Base-by-base conservation (phyloP, 2,329 filamentous ascomycete species). In the Calycina herbarum region DNA sequence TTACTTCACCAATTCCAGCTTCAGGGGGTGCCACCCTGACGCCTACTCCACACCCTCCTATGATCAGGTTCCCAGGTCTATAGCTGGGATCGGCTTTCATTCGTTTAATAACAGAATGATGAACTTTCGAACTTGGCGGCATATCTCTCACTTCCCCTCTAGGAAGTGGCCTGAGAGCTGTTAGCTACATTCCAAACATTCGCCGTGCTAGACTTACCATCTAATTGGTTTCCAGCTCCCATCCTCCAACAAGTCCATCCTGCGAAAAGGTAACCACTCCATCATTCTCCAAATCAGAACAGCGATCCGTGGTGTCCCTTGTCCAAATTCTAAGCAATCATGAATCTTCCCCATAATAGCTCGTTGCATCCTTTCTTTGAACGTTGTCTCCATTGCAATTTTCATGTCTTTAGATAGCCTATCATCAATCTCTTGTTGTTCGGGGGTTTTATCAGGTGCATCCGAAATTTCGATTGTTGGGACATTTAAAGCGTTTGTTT, bases 1-100 rank as follows among this genome's bases (percentile, higher is more conserved):
- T 51, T 51, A 51, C 45, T 51, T 57, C 54, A 33, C 54, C 54
- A 57, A 31, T 57, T 57, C 54, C 54, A 57, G 54, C 54, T 31
- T 57, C 54, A 3, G 54, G 54, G 27, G 54, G 54, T 10, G 54
- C 54, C 11, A 33, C 27, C 15, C 31, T 11, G 13, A 35, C 27
- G 13, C 54, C 54, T n/a, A 57, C 31, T 31, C 27, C 54, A 8
- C 54, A 20, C 6, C 27, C 54, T 7, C 54, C 54, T 7, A 57
- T 7, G 13, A 57, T 57, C 31, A 57, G 33, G 15, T 57, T 57
- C 20, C 54, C 54, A 35, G 54, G 54, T n/a, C 54, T 31, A 29
- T 57, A 57, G 13, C 33, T 31, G 54, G 54, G 54, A n/a, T 57
- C 54, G 24, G 54, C 54, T 31, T 57, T 20, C 54, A 57, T 57